These are phyloP conservation scores for Paraleonurus japonicus DNA, from an alignment of 257 asterid species.

Conservation along the genomic window DNA sequence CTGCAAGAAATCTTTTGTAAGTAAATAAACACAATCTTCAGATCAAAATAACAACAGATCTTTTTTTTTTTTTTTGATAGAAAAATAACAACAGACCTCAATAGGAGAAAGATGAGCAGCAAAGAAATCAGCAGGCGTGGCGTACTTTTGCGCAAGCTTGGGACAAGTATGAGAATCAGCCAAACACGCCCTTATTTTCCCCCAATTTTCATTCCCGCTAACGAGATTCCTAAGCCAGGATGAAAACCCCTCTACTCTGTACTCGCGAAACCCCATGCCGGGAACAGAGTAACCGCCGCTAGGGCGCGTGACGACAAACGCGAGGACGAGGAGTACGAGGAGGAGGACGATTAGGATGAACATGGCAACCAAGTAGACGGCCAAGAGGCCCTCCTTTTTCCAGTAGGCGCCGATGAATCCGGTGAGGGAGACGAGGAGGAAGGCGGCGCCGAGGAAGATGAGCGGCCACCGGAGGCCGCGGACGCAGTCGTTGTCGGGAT, in stretches of 20 bases:
- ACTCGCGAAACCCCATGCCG: slow-evolving; percentile 59
- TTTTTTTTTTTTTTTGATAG: too few relatives aligned
- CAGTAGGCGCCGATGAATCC: slow-evolving; percentile 93
- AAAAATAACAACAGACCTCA: slow-evolving; percentile 42
- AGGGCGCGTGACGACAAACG: slow-evolving; percentile 83
- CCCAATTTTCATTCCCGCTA: slow-evolving; percentile 58
- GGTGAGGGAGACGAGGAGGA: slow-evolving; percentile 59
- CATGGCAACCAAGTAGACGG: slow-evolving; percentile 76
- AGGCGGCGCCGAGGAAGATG: slow-evolving; percentile 64
- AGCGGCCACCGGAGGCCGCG: slow-evolving; percentile 97
- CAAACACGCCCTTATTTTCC: slow-evolving; percentile 81
- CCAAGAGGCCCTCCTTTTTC: slow-evolving; percentile 73
- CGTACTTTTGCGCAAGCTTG: slow-evolving; percentile 43
- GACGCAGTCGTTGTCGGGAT: slow-evolving; percentile 94
- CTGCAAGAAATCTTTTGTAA: not conserved
- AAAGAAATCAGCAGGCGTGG: slow-evolving; percentile 63
- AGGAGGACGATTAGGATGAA: slow-evolving; percentile 77
- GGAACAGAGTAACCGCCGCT: slow-evolving; percentile 59
- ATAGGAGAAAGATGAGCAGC: slow-evolving; percentile 79
- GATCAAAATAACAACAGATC: not conserved
- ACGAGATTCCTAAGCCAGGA: slow-evolving; percentile 72
- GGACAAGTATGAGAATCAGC: slow-evolving; percentile 59
- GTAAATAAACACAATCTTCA: not conserved
- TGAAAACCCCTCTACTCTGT: slow-evolving; percentile 67
- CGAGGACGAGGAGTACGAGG: slow-evolving; percentile 61